Conservation (phyloP, 2,329 filamentous ascomycete genomes). For the Blastomyces emzantsi region DNA sequence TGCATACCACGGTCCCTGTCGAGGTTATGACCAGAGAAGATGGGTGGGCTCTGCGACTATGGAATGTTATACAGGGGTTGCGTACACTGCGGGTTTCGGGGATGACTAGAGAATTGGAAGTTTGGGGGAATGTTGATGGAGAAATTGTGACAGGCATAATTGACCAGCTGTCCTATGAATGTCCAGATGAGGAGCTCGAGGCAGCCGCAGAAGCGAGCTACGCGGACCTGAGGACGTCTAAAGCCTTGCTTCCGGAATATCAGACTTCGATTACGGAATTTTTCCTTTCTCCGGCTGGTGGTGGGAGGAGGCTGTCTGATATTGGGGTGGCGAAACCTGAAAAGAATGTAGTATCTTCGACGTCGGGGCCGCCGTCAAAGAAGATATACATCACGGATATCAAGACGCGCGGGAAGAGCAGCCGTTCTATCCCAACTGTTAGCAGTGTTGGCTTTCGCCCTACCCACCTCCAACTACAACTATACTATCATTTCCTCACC, state of each 20-base stretch:
- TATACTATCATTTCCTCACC: constrained; percentile 80
- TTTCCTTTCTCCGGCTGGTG: constrained; percentile 31
- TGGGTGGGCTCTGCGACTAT: constrained; percentile 68
- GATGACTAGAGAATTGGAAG: constrained; percentile 64
- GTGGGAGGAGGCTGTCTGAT: constrained; percentile 30
- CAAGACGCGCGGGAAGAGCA: constrained; percentile 60
- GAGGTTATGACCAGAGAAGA: constrained; percentile 70
- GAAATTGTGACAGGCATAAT: constrained; percentile 84
- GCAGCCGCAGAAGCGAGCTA: constrained; percentile 43
- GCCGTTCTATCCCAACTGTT: constrained; percentile 51
- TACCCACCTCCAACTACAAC: constrained; percentile 75
- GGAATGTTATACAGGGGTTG: constrained; percentile 85
- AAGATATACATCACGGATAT: constrained; percentile 73
- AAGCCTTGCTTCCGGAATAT: constrained; percentile 33
- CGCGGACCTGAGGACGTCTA: constrained; percentile 29
- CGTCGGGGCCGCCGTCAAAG: constrained; percentile 14
- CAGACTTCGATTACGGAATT: constrained; percentile 41
- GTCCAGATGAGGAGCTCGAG: constrained; percentile 65
- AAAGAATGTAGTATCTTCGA: constrained; percentile 1
- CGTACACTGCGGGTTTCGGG: constrained; percentile 62
- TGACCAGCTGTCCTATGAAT: constrained; percentile 70
- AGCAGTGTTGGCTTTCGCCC: constrained; percentile 57
- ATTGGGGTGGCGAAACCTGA: constrained; percentile 19
- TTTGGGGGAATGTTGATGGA: constrained; percentile 78
- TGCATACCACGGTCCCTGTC: constrained; percentile 67